These are phyloP conservation scores for Takashimella tepidaria DNA, from an alignment of 1,284 basidiomycete species.

Conservation along the genomic window DNA sequence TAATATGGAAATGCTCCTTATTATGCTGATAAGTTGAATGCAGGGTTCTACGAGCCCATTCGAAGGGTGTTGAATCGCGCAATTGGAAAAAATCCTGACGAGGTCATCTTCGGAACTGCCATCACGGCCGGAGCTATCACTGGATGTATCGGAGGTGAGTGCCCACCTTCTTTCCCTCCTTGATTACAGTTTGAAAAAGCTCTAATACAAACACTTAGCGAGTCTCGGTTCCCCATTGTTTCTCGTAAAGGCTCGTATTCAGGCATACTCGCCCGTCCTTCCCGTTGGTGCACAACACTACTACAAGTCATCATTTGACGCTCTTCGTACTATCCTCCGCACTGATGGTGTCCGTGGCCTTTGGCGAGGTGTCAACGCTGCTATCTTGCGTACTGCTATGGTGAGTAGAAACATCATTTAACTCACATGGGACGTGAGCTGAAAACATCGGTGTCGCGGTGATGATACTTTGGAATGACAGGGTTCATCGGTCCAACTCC, in stretches of 20 bases:
- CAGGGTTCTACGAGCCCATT: slow-evolving; percentile 94
- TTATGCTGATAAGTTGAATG: background rate
- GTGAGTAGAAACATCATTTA: too few relatives aligned
- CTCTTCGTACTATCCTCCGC: slow-evolving; percentile 70
- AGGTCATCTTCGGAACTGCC: slow-evolving; percentile 67
- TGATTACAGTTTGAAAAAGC: too few relatives aligned
- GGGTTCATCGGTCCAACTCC: slow-evolving; percentile 73
- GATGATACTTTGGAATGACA: too few relatives aligned
- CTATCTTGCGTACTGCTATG: slow-evolving; percentile 88
- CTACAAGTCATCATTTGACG: slow-evolving; percentile 79
- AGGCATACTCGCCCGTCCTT: slow-evolving; percentile 90
- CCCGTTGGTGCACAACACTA: slow-evolving; percentile 90
- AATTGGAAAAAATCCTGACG: slow-evolving; percentile 60
- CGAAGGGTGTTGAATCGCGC: slow-evolving; percentile 65
- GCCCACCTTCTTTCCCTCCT: too few relatives aligned
- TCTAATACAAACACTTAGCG: slow-evolving; percentile 60
- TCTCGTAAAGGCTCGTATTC: slow-evolving; percentile 94
- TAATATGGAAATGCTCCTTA: too few relatives aligned
- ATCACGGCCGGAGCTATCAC: slow-evolving; percentile 80
- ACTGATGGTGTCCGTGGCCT: slow-evolving; percentile 75
- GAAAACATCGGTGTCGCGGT: too few relatives aligned
- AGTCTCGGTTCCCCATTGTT: slow-evolving; percentile 90
- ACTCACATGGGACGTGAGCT: too few relatives aligned
- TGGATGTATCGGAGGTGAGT: slow-evolving; percentile 79
- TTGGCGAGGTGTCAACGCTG: slow-evolving; percentile 85